Evolutionary conservation across 2,329 filamentous ascomycete genomes (phyloP), one percentile per base, ranked within the genome.

Genomic region (Stenocarpella maydis): DNA sequence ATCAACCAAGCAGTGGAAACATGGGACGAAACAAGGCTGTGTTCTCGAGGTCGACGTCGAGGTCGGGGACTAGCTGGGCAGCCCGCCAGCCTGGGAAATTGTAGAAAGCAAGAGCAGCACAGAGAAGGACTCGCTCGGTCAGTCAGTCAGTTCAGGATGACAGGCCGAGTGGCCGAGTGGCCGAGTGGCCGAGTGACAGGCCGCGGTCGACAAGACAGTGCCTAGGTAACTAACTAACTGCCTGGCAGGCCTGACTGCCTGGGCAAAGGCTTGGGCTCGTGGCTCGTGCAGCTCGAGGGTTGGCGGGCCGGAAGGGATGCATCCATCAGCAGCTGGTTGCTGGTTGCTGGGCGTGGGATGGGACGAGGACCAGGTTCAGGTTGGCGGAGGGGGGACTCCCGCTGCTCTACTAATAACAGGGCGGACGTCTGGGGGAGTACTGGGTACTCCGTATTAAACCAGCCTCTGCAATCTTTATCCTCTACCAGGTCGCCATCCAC

Each of bases 151-250:
- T 15, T 45, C 39, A 60, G 54, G 24, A 43, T 43, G 54, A 47
- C 55, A 61, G n/a, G 39, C 39, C 24, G 19, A 45, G 5, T 45
- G 41, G 34, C 55, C 19, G 55, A 55, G 34, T 43, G 54, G 34
- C 55, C 45, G 28, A 45, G 24, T 45, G 55, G 45, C 39, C 24
- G 19, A 45, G 5, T 45, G 41, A 47, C 55, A 6, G 55, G 39
- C 41, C 50, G 26, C 31, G 64, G 64, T 66, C 43, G 64, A 66
- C 64, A 66, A 45, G 49, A 65, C 45, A 43, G 61, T 50, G 49
- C 45, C 47, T 53, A 28, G n/a, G n/a, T n/a, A n/a, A n/a, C n/a
- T n/a, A n/a, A n/a, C n/a, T n/a, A n/a, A n/a, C n/a, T n/a, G n/a
- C n/a, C n/a, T n/a, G n/a, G n/a, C n/a, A n/a, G n/a, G n/a, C n/a